Evolutionary conservation across 306 rosid genomes (phyloP), one percentile per base, ranked within the genome.

Genomic region (Canavalia ensiformis): DNA sequence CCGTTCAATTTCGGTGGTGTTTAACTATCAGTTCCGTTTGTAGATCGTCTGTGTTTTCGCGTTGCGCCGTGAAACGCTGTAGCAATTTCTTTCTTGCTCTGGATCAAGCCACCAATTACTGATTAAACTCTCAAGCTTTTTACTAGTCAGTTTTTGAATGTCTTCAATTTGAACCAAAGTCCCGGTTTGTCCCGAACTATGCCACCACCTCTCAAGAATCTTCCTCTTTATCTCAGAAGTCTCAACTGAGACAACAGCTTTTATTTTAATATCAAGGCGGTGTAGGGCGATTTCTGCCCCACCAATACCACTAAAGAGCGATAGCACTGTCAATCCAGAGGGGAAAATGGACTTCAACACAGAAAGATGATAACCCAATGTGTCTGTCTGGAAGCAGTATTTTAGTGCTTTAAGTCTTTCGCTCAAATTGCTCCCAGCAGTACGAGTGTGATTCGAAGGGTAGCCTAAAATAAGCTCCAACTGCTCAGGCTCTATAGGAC

Each of bases 251-350:
- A 95, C 88, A 34, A 95, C 89, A 39, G 84, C 90, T 77, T 91
- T 90, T 87, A 95, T 64, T 56, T 37, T 90, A 64, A 95, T 88
- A 34, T 83, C 97, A 28, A 95, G 97, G 72, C 91, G 89, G 74
- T 90, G 93, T n/a, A 93, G 65, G 18, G 97, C 89, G 66, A 95
- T 45, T 78, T 91, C 99, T n/a, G 94, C 93, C 41, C 99, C 98
- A 54, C 97, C 98, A 42, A 95, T 84, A 42, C 94, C 98, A 72
- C 94, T 91, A 59, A 89, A 93, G 54, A 95, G 76, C 6, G 99
- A 93, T 41, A 93, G 68, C 63, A 91, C 18, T 4, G 90, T 88
- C 84, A 95, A 65, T 55, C 99, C 98, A 81, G 3, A 76, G 2
- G 98, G 97, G 79, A 83, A 93, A 50, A 90, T 70, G 12, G 89